Evolutionary conservation across 768 basidiomycete species (phyloP).

Genomic region (Strobilomyces confusus): DNA sequence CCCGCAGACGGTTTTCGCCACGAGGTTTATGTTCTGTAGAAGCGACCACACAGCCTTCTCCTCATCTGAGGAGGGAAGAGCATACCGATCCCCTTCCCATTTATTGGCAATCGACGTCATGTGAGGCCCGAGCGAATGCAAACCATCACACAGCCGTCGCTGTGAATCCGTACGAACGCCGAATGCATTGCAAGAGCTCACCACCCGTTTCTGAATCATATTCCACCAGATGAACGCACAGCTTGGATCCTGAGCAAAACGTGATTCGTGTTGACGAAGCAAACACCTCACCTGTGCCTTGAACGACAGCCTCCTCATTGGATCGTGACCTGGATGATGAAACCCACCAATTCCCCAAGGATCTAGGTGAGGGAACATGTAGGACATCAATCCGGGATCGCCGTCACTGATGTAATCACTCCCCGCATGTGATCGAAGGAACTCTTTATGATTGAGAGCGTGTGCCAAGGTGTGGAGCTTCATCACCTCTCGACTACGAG

Average conservation of each 20-base stretch:
- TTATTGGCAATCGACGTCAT: background rate
- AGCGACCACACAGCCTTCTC: too few relatives aligned
- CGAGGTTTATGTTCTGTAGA: too few relatives aligned
- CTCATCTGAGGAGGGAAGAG: too few relatives aligned
- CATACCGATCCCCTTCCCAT: background rate
- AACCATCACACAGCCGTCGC: background rate
- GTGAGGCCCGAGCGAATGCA: background rate
- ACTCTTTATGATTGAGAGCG: background rate
- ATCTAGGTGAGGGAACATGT: background rate
- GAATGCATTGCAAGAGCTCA: background rate
- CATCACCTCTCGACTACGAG: background rate
- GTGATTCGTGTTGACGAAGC: background rate
- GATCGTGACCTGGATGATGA: background rate
- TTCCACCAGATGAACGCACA: background rate
- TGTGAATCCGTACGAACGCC: background rate
- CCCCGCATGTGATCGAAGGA: background rate
- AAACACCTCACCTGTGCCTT: background rate
- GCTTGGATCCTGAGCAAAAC: fast-evolving
- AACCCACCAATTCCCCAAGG: background rate
- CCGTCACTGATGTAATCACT: background rate
- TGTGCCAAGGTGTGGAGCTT: background rate
- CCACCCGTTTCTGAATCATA: background rate
- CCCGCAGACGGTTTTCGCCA: background rate
- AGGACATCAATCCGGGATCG: background rate
- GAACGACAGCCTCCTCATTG: background rate